Conservation (phyloP, 1,139 yeast species). For the Suhomyces taliae region DNA sequence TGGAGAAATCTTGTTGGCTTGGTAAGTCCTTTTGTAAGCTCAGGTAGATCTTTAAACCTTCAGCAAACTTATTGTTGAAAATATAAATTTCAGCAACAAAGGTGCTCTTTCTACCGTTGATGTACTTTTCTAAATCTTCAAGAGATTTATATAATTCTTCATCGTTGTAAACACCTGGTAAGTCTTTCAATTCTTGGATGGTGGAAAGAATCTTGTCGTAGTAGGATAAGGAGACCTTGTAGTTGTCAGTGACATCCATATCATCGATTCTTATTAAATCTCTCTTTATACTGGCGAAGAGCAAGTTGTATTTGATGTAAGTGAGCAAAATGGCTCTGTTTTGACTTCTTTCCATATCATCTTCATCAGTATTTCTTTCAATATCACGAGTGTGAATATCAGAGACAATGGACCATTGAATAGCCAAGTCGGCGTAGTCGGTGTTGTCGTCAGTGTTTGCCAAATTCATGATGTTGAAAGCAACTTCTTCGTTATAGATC, state of each 20-base stretch:
- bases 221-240: slow-evolving; percentile 50
- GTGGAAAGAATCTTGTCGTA: slow-evolving; percentile 50
- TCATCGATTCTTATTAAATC: slow-evolving; percentile 54
- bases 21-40: slow-evolving; percentile 30
- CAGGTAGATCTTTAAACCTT: slow-evolving; percentile 54
- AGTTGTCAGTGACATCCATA: slow-evolving; percentile 26
- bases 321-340: slow-evolving; percentile 75
- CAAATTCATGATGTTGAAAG: slow-evolving; percentile 51
- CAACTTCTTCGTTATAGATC: slow-evolving; percentile 70
- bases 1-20: slow-evolving; percentile 20
- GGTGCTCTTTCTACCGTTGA: slow-evolving; percentile 41
- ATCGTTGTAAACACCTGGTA: slow-evolving; percentile 91
- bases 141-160: slow-evolving; percentile 63
- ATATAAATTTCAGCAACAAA: slow-evolving; percentile 53
- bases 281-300: slow-evolving; percentile 69
- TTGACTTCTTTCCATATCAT: slow-evolving; percentile 58
- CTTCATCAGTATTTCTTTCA: slow-evolving; percentile 40
- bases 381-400: slow-evolving; percentile 26
- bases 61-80: slow-evolving; percentile 43
- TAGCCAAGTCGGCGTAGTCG: slow-evolving; percentile 27
- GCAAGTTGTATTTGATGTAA: slow-evolving; percentile 66
- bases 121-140: slow-evolving; percentile 49
- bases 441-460: slow-evolving; percentile 29
- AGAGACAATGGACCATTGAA: slow-evolving; percentile 40
- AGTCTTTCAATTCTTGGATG: slow-evolving; percentile 60